These are phyloP conservation scores for Verbascum thapsus DNA, from an alignment of 257 asterid genomes.

Conservation along the genomic window DNA sequence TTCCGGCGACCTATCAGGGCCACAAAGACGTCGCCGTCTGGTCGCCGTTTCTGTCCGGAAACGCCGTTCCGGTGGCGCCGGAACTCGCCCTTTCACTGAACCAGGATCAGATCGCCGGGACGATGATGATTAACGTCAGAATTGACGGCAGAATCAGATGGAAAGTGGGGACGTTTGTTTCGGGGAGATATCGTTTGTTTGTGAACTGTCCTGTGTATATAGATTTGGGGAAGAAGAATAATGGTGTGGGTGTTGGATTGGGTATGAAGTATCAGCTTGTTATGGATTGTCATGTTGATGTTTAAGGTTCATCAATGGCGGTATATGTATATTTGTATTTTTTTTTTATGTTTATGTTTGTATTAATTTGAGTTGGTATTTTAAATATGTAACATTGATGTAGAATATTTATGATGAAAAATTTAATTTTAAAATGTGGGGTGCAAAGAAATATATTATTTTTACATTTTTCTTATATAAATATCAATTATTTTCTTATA, in stretches of 20 bases:
- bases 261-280: constrained; percentile 51
- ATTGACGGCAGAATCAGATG: constrained; percentile 66
- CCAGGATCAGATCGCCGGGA: constrained; percentile 54
- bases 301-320: constrained; percentile 39
- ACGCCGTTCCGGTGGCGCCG: constrained; percentile 56
- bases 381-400: background rate
- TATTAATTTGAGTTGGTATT: constrained; percentile 11
- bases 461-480: no score
- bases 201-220: constrained; percentile 84
- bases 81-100: constrained; percentile 31
- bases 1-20: constrained; percentile 63
- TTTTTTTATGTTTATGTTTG: background rate
- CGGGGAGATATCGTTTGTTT: constrained; percentile 55
- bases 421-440: background rate
- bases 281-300: constrained; percentile 60
- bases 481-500: no score
- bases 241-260: constrained; percentile 35
- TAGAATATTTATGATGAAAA: background rate
- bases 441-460: background rate
- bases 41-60: constrained; percentile 65
- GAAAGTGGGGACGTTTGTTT: constrained; percentile 72
- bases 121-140: constrained; percentile 44
- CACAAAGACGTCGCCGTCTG: constrained; percentile 62
- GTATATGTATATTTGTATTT: background rate
- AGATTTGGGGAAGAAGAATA: constrained; percentile 37